These are phyloP conservation scores for Emergomyces pasteurianus DNA, from an alignment of 2,329 filamentous ascomycete genomes.

Conservation along the genomic window DNA sequence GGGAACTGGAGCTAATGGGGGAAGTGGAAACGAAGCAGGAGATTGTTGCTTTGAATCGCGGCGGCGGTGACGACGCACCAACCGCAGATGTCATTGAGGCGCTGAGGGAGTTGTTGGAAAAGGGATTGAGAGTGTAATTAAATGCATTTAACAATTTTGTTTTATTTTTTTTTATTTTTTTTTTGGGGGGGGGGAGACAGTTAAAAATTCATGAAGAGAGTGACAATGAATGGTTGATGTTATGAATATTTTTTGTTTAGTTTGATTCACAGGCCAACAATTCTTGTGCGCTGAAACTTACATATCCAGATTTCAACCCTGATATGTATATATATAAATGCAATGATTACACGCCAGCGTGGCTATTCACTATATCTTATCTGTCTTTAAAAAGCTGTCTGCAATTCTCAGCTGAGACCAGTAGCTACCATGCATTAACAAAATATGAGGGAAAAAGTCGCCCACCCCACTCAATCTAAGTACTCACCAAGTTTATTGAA, in stretches of 20 bases:
- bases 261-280: background rate
- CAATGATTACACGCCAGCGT: background rate
- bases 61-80: background rate
- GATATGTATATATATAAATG: background rate
- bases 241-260: background rate
- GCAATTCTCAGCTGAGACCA: background rate
- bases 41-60: background rate
- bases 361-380: background rate
- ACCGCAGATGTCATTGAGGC: background rate
- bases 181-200: too few species aligned
- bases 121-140: conserved; percentile 2
- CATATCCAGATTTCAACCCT: background rate
- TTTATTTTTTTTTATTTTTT: too few species aligned
- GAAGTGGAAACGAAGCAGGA: background rate
- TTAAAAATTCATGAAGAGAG: background rate
- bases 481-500: too few species aligned
- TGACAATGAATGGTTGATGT: background rate
- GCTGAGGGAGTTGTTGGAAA: conserved; percentile 5
- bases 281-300: background rate
- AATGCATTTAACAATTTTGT: background rate
- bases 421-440: background rate
- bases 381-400: background rate
- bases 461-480: background rate
- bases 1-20: conserved; percentile 14
- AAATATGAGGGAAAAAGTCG: background rate